phyloP scores from a whole-genome alignment of 2,329 filamentous ascomycete species.

The Aulographum hederae region DNA sequence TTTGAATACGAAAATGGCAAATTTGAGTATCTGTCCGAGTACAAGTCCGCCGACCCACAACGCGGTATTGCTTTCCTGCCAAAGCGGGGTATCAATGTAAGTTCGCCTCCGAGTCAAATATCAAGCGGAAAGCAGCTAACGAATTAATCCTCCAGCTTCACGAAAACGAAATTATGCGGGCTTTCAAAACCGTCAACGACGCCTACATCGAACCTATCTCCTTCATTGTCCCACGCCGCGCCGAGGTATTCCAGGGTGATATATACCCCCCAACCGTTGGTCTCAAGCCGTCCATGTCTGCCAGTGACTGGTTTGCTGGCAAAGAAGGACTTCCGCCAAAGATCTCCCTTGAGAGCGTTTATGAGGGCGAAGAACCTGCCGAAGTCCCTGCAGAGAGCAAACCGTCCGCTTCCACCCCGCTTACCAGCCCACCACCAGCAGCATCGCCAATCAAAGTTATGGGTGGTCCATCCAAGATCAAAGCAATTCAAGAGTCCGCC shows the following conservation, averaged over 20 bases:
- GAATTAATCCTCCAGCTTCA: constrained; percentile 39
- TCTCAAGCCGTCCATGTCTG: constrained; percentile 59
- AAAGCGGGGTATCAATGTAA: constrained; percentile 79
- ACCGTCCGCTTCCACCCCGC: constrained; percentile 23
- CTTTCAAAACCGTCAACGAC: constrained; percentile 95
- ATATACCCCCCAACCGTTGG: constrained; percentile 83
- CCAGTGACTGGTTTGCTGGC: constrained; percentile 70
- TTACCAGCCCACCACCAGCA: constrained; percentile 22
- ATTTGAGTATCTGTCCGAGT: constrained; percentile 91
- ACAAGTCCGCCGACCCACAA: constrained; percentile 93
- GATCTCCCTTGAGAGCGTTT: constrained; percentile 84
- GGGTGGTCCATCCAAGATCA: neutral
- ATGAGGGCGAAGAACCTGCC: constrained; percentile 64
- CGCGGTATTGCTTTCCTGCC: constrained; percentile 87
- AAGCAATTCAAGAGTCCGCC: neutral
- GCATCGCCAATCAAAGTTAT: constrained; percentile 29
- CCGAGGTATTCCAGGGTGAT: constrained; percentile 91
- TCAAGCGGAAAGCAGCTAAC: neutral
- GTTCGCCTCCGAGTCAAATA: constrained; percentile 11
- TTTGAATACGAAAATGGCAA: constrained; percentile 98
- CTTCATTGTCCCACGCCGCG: constrained; percentile 85
- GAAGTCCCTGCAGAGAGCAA: constrained; percentile 58
- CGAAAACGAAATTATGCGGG: constrained; percentile 90
- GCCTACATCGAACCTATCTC: constrained; percentile 89
- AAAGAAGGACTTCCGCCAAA: constrained; percentile 74